phyloP scores from a whole-genome alignment of 768 basidiomycete genomes.

The Albatrellus ellisii region DNA sequence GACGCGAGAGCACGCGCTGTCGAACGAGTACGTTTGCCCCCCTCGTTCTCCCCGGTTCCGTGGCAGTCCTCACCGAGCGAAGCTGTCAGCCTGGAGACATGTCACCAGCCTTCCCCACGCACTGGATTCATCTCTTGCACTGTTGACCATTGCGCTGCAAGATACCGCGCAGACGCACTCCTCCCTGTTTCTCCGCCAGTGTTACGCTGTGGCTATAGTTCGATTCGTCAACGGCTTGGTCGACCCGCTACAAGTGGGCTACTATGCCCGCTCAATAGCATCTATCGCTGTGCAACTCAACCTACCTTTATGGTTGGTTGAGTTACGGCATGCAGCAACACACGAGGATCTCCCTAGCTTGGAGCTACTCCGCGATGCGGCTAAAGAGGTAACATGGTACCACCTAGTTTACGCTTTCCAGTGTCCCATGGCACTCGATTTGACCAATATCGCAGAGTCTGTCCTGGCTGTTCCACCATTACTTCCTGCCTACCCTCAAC shows the following conservation, averaged over 20 bases:
- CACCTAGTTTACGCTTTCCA: not conserved
- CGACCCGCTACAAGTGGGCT: conserved; percentile 82
- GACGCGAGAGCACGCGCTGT: conserved; percentile 46
- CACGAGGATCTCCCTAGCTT: conserved; percentile 90
- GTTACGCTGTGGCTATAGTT: conserved; percentile 71
- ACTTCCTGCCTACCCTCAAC: conserved; percentile 68
- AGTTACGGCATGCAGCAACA: conserved; percentile 88
- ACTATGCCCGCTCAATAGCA: conserved; percentile 83
- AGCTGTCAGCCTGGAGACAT: conserved; percentile 77
- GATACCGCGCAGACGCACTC: conserved; percentile 28
- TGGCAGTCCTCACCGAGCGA: conserved; percentile 4
- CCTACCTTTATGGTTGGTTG: conserved; percentile 81
- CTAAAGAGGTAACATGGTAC: conserved; percentile 40
- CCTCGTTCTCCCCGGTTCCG: not conserved
- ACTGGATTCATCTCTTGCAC: conserved; percentile 54
- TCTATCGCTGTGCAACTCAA: conserved; percentile 80
- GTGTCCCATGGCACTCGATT: no score
- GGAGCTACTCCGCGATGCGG: conserved; percentile 63
- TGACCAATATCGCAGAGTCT: conserved; percentile 39
- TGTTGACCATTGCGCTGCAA: conserved; percentile 46
- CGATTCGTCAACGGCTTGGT: conserved; percentile 91
- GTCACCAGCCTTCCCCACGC: conserved; percentile 69
- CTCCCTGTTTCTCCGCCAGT: conserved; percentile 50
- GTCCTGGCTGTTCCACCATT: conserved; percentile 73
- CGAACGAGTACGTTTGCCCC: conserved; percentile 39